Evolutionary conservation across 2,329 filamentous ascomycete genomes (phyloP).

Genomic region (Acarospora socialis): DNA sequence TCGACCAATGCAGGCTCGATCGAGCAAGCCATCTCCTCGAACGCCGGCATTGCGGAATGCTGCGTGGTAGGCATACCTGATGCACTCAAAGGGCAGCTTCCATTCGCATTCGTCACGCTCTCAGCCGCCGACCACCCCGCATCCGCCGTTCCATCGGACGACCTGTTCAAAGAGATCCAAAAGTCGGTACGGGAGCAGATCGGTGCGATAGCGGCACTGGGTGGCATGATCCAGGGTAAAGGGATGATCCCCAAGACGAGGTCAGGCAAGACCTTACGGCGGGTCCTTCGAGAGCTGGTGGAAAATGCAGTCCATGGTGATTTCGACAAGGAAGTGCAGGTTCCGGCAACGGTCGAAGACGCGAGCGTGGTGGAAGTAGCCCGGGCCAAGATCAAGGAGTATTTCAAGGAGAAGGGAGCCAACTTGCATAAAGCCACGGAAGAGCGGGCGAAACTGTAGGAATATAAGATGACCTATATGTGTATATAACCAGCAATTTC

Average conservation of each 20-base stretch:
- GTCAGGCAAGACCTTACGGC: conserved; percentile 76
- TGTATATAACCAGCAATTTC: too few relatives aligned
- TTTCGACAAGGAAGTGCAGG: conserved; percentile 54
- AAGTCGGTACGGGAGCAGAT: conserved; percentile 62
- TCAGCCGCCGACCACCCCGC: conserved; percentile 32
- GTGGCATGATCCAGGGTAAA: conserved; percentile 70
- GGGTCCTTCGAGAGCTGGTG: conserved; percentile 68
- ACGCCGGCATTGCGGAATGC: conserved; percentile 65
- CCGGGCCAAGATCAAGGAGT: conserved; percentile 54
- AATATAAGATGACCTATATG: too few relatives aligned
- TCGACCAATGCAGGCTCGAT: conserved; percentile 49
- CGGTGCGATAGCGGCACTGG: conserved; percentile 71
- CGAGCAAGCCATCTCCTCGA: conserved; percentile 77
- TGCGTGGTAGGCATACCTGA: conserved; percentile 81
- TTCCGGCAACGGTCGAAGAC: conserved; percentile 82
- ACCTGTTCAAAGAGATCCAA: conserved; percentile 48
- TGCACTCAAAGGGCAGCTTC: conserved; percentile 72
- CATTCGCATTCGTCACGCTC: conserved; percentile 71
- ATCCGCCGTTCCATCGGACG: conserved; percentile 33
- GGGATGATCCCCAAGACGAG: conserved; percentile 85
- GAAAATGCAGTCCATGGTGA: conserved; percentile 68
- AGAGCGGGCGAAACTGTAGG: conserved; percentile 32
- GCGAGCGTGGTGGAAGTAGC: conserved; percentile 58
- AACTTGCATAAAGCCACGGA: conserved; percentile 16
- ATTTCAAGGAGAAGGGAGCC: conserved; percentile 42